Percentiles rank a stretch among this genome's conserved stretches.
Evolutionary conservation across 1,284 basidiomycete genomes (phyloP).

Genomic region (Cryptococcus sp.): DNA sequence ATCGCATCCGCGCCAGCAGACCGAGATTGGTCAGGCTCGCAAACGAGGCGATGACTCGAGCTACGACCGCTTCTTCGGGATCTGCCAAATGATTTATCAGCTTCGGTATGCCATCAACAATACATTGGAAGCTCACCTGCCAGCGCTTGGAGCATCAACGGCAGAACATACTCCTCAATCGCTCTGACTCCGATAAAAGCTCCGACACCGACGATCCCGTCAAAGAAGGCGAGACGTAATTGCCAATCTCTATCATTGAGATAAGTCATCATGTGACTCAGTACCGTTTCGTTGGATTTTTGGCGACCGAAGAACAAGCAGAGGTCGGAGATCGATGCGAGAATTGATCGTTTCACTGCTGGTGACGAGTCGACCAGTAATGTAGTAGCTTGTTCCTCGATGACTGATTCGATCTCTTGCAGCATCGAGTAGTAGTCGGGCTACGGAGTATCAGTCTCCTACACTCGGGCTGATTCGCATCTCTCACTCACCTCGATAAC

Average conservation of each 20-base stretch:
- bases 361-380: conserved; percentile 61
- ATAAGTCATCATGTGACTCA: conserved; percentile 98
- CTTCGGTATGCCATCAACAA: not conserved
- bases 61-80: conserved; percentile 89
- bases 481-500: conserved; percentile 22
- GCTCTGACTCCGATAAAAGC: conserved; percentile 85
- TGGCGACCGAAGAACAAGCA: conserved; percentile 91
- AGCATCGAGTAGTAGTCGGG: conserved; percentile 84
- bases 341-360: conserved; percentile 61
- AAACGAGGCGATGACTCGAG: conserved; percentile 79
- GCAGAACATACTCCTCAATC: conserved; percentile 74
- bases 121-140: conserved; percentile 63
- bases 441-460: conserved; percentile 34
- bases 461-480: not conserved
- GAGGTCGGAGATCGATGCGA: conserved; percentile 76
- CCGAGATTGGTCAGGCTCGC: conserved; percentile 83
- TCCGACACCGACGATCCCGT: conserved; percentile 91
- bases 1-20: conserved; percentile 84
- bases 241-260: conserved; percentile 95
- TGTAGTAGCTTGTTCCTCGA: conserved; percentile 84
- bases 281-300: conserved; percentile 89
- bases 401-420: conserved; percentile 77
- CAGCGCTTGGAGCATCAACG: conserved; percentile 88
- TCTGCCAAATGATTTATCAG: conserved; percentile 59
- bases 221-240: conserved; percentile 87